A percentile compares a stretch with the other conserved stretches of the same genome.
Evolutionary conservation across 2,329 filamentous ascomycete genomes (phyloP).

Genomic region (Xylaria sp.): DNA sequence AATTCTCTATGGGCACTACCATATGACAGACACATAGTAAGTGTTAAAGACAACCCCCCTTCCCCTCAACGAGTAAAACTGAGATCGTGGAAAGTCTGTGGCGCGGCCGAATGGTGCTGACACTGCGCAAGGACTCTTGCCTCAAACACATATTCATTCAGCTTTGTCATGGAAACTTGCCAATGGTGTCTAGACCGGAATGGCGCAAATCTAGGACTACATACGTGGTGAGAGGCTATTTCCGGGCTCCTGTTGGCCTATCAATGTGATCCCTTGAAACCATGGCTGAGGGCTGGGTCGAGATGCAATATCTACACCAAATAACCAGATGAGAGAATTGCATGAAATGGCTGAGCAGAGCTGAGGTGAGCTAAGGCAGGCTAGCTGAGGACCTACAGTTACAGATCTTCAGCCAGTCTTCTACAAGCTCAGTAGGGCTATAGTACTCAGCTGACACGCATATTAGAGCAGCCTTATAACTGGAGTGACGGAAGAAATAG

Average conservation of each 20-base stretch:
- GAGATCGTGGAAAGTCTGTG: not conserved
- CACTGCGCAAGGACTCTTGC: not conserved
- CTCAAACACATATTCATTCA: not conserved
- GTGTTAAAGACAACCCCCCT: not conserved
- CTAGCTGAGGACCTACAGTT: conserved; percentile 22
- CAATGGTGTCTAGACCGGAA: not conserved
- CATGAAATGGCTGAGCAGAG: conserved; percentile 17
- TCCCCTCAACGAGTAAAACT: not conserved
- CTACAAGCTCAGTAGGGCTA: not conserved
- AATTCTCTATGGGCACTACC: too few relatives aligned
- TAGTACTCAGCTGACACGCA: conserved; percentile 18
- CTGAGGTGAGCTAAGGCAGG: conserved; percentile 26
- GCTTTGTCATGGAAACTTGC: not conserved
- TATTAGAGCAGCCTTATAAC: not conserved
- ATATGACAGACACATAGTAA: too few relatives aligned
- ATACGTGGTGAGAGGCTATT: not conserved
- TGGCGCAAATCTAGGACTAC: conserved; percentile 4
- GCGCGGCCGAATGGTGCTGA: not conserved
- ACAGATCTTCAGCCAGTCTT: not conserved
- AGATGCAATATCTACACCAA: not conserved
- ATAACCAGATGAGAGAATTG: not conserved
- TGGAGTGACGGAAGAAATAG: not conserved
- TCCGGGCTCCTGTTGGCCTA: not conserved
- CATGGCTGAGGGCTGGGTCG: conserved; percentile 8
- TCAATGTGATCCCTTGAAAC: not conserved